Percentiles rank a stretch among this genome's conserved stretches.
phyloP scores from a whole-genome alignment of 495 filamentous ascomycete genomes.

The Penicillium silybi region DNA sequence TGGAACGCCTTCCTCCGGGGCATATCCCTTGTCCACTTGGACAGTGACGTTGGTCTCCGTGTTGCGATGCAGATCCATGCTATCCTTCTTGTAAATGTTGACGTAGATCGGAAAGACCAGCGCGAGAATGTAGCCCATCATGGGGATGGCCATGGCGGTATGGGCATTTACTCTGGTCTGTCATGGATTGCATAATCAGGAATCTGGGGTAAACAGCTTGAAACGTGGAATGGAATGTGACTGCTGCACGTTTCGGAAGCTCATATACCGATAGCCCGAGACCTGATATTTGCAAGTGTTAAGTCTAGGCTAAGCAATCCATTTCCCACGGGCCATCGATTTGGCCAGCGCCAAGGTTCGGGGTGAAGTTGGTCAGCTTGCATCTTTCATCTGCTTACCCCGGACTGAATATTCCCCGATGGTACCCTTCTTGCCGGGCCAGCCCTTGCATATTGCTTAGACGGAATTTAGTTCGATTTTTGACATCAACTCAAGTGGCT shows the following conservation, averaged over 20 bases:
- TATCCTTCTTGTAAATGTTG: slow-evolving; percentile 43
- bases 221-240: background rate
- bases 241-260: background rate
- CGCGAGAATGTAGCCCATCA: slow-evolving; percentile 37
- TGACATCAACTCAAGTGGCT: background rate
- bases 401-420: background rate
- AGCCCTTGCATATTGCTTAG: background rate
- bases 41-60: slow-evolving; percentile 29
- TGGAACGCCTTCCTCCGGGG: slow-evolving; percentile 10
- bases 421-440: background rate
- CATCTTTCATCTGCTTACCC: background rate
- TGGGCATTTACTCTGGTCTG: slow-evolving; percentile 17
- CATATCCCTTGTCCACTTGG: slow-evolving; percentile 12
- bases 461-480: too few species aligned
- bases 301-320: background rate
- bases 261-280: background rate
- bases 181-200: background rate
- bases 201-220: background rate
- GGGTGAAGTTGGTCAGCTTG: background rate
- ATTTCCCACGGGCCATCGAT: background rate
- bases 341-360: background rate
- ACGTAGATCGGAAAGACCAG: slow-evolving; percentile 47
- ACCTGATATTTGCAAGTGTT: background rate
- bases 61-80: slow-evolving; percentile 43
- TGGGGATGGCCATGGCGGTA: slow-evolving; percentile 42